phyloP scores from a whole-genome alignment of 2,329 filamentous ascomycete genomes.

The Xylaria sp. region DNA sequence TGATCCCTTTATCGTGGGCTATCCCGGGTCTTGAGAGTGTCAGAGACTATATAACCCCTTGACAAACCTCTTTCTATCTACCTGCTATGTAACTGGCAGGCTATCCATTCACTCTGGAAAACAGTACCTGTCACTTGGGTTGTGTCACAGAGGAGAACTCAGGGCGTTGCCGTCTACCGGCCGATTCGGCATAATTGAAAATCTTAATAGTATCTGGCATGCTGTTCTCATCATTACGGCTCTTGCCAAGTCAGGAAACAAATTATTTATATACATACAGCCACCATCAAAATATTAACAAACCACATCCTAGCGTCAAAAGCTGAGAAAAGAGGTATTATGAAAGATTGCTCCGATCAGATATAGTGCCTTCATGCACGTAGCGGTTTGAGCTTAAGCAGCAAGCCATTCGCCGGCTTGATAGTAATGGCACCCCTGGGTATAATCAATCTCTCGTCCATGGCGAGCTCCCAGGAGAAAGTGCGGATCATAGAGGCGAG shows the following conservation, averaged over 20 bases:
- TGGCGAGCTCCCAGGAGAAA: conserved; percentile 67
- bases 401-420: conserved; percentile 73
- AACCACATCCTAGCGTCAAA: not conserved
- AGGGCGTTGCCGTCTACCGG: not conserved
- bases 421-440: conserved; percentile 74
- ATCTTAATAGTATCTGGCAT: not conserved
- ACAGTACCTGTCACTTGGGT: too few species aligned
- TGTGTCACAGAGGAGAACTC: not conserved
- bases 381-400: conserved; percentile 52
- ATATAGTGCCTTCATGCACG: not conserved
- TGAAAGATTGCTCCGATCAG: not conserved
- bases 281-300: not conserved
- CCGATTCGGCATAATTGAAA: too few species aligned
- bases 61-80: too few species aligned
- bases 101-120: too few species aligned
- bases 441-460: conserved; percentile 69
- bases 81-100: too few species aligned
- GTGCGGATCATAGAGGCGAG: conserved; percentile 73
- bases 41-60: too few species aligned
- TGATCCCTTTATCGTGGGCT: too few species aligned
- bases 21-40: too few species aligned
- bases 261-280: not conserved
- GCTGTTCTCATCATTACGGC: not conserved
- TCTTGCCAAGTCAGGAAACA: not conserved
- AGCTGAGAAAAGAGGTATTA: not conserved